phyloP scores from a whole-genome alignment of 768 basidiomycete species.

The Tulasnella sp. region DNA sequence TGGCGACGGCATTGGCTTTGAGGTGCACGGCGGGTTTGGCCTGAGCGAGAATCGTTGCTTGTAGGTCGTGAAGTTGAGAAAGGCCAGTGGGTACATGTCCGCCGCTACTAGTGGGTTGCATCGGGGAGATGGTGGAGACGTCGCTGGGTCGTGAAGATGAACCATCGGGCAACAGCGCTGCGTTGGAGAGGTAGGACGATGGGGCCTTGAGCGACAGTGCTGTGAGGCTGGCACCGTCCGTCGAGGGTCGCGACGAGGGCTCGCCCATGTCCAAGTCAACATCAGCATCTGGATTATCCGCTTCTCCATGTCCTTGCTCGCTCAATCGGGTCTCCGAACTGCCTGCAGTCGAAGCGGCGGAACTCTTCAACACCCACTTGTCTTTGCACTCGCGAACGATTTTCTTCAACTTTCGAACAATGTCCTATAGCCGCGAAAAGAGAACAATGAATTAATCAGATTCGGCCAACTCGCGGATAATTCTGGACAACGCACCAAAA shows the following conservation, averaged over 20 bases:
- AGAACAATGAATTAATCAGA: not conserved
- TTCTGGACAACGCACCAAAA: constrained; percentile 37
- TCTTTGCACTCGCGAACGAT: constrained; percentile 69
- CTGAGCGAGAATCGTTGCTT: constrained; percentile 33
- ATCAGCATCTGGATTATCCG: constrained; percentile 10
- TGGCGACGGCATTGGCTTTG: constrained; percentile 25
- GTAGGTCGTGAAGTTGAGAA: constrained; percentile 46
- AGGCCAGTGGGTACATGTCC: constrained; percentile 48
- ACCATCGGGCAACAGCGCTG: constrained; percentile 8
- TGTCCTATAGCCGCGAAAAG: constrained; percentile 37
- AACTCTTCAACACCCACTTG: not conserved
- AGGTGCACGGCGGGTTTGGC: constrained; percentile 14
- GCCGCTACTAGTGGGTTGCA: constrained; percentile 36
- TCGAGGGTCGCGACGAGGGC: not conserved
- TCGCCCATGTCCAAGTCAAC: constrained; percentile 10
- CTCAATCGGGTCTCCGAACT: not conserved
- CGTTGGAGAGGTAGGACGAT: not conserved
- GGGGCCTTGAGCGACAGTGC: not conserved
- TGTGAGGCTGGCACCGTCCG: not conserved
- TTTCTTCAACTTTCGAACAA: constrained; percentile 72
- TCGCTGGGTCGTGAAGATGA: not conserved
- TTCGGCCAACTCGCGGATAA: not conserved
- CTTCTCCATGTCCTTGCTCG: not conserved
- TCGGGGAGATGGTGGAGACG: constrained; percentile 9
- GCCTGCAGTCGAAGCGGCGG: constrained; percentile 3